Evolutionary conservation across 179 eudicot species (phyloP), one percentile per base, ranked within the genome.

Genomic region (Drosera spatulata): DNA sequence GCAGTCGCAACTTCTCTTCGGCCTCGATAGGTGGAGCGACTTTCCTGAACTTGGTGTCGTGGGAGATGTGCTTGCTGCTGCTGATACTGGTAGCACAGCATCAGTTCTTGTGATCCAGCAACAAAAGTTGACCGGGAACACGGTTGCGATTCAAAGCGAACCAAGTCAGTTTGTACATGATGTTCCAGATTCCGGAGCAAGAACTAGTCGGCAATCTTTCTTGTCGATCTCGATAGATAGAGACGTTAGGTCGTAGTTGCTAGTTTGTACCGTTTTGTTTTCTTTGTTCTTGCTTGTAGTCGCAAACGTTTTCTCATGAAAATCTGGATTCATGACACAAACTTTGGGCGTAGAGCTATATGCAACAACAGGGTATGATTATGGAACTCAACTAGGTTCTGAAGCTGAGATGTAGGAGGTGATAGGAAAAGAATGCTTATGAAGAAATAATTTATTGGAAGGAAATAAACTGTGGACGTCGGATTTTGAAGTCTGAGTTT

Each of bases 51-150:
- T 84, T 0, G 90, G 87, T 12, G 81, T 79, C 2, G 61, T 84
- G 8, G 90, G 87, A 6, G 90, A 84, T 65, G 61, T 78, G 55
- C 68, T 82, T 0, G 76, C 88, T 4, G 80, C 88, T 0, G 45
- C 82, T n/a, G 88, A 85, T 56, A 66, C 67, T 6, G 61, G 60
- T 10, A 67, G 67, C 61, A 70, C 74, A 2, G 66, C 88, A 10
- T 85, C 93, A 4, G 79, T 80, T 50, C 71, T 85, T 78, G 93
- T 85, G 52, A 60, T 85, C 59, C 88, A 83, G 55, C 88, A 85
- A 49, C 93, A 85, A 39, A 71, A 61, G 59, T 50, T 69, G 56
- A 44, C 62, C 9, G 70, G 70, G 14, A 74, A 62, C 15, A 10
- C 4, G 10, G 7, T 53, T 44, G 39, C 42, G 10, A 4, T 55